phyloP scores from a whole-genome alignment of 805 yeast species.

The Metschnikowia proteae region DNA sequence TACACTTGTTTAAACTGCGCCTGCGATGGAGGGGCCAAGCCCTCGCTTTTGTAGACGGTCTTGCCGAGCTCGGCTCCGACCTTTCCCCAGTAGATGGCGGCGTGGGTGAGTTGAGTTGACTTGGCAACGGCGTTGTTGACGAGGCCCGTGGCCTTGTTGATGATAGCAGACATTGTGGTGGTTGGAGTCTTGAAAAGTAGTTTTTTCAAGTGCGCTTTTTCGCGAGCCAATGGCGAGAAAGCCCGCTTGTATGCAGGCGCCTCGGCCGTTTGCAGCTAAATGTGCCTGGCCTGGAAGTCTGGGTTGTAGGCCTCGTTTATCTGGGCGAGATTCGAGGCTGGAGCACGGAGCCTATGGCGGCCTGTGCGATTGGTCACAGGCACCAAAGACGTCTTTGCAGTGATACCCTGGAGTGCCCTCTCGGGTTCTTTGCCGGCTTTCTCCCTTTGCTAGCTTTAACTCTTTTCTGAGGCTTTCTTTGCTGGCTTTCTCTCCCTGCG shows the following conservation, averaged over 20 bases:
- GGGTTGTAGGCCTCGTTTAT: too few relatives aligned
- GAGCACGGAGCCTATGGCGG: too few relatives aligned
- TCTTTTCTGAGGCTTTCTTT: too few relatives aligned
- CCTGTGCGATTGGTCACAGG: too few relatives aligned
- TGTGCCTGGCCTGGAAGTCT: too few relatives aligned
- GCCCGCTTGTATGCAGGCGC: constrained; percentile 6
- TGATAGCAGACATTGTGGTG: constrained; percentile 39
- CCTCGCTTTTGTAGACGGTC: constrained; percentile 86
- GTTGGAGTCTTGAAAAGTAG: neutral
- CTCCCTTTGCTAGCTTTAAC: too few relatives aligned
- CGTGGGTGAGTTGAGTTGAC: constrained; percentile 42
- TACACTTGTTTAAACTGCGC: constrained; percentile 76
- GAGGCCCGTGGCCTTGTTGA: constrained; percentile 38
- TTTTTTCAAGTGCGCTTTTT: constrained; percentile 6
- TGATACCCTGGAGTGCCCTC: too few relatives aligned
- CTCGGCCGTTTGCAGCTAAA: too few relatives aligned
- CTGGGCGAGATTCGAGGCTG: too few relatives aligned
- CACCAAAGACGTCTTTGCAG: too few relatives aligned
- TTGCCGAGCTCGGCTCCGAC: constrained; percentile 63
- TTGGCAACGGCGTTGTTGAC: constrained; percentile 35
- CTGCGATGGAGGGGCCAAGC: constrained; percentile 83
- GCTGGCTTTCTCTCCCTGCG: too few relatives aligned
- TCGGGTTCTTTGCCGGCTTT: too few relatives aligned
- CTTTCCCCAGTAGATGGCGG: constrained; percentile 77
- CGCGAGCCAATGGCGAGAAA: constrained; percentile 7